phyloP scores from a whole-genome alignment of 345 rosid genomes.

The Populus tremula region DNA sequence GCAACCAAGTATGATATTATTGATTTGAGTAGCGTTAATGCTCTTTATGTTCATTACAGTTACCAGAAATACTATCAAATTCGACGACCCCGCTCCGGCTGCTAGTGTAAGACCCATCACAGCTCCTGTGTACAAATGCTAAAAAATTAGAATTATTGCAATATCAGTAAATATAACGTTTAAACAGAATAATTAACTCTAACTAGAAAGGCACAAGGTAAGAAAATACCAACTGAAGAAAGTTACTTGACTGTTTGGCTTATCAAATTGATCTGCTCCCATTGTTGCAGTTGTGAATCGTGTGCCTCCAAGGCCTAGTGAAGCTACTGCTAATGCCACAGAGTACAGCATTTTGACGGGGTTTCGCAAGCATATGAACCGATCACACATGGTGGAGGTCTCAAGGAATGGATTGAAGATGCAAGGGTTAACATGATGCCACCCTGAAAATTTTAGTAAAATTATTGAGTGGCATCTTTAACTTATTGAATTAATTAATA shows the following conservation, averaged over 20 bases:
- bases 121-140: slow-evolving; percentile 29
- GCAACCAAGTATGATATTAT: slow-evolving; percentile 24
- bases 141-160: neutral
- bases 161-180: neutral
- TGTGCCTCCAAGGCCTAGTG: slow-evolving; percentile 34
- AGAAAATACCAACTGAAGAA: slow-evolving; percentile 32
- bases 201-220: neutral
- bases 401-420: slow-evolving; percentile 30
- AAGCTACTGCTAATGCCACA: slow-evolving; percentile 29
- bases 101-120: slow-evolving; percentile 36
- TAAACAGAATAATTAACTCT: neutral
- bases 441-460: slow-evolving; percentile 32
- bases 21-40: slow-evolving; percentile 35
- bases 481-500: no score
- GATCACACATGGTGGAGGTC: slow-evolving; percentile 32
- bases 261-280: slow-evolving; percentile 48
- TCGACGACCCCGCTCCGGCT: slow-evolving; percentile 35
- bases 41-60: slow-evolving; percentile 24
- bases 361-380: slow-evolving; percentile 28
- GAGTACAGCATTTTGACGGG: slow-evolving; percentile 37
- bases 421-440: slow-evolving; percentile 36
- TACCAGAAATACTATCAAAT: slow-evolving; percentile 34
- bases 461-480: no score
- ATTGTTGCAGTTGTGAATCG: slow-evolving; percentile 36
- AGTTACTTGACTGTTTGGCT: slow-evolving; percentile 27